These are phyloP conservation scores for Craterostigma plantagineum DNA, from an alignment of 257 asterid species.

Conservation along the genomic window DNA sequence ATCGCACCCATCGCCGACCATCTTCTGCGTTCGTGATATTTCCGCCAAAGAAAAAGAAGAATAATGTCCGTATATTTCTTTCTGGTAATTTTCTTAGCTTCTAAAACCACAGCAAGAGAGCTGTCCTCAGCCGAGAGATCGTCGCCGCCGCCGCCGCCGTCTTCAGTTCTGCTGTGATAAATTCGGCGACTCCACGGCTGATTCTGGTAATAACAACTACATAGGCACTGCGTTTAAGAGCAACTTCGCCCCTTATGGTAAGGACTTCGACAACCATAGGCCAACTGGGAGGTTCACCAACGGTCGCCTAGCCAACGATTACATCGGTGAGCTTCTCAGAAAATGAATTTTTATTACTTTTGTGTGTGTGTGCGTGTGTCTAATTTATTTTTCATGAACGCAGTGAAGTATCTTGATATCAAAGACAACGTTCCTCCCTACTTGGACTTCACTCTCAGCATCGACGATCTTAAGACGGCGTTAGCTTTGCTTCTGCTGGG, in stretches of 20 bases:
- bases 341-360: too few relatives aligned
- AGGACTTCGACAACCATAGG: slow-evolving; percentile 30
- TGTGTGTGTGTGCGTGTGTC: too few relatives aligned
- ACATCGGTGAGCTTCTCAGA: slow-evolving; percentile 22
- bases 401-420: slow-evolving; percentile 18
- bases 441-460: slow-evolving; percentile 39
- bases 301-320: slow-evolving; percentile 57
- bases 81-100: too few relatives aligned
- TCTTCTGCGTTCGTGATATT: too few relatives aligned
- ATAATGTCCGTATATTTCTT: too few relatives aligned
- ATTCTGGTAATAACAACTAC: slow-evolving; percentile 68
- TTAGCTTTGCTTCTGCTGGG: slow-evolving; percentile 62
- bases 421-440: slow-evolving; percentile 63
- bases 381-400: too few relatives aligned
- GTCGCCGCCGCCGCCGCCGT: too few relatives aligned
- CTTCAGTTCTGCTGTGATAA: slow-evolving; percentile 22
- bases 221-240: slow-evolving; percentile 28
- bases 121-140: too few relatives aligned
- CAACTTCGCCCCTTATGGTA: slow-evolving; percentile 64
- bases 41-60: too few relatives aligned
- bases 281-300: slow-evolving; percentile 69
- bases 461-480: slow-evolving; percentile 61
- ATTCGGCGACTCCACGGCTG: slow-evolving; percentile 75
- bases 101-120: too few relatives aligned
- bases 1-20: too few relatives aligned